phyloP scores from a whole-genome alignment of 2,329 filamentous ascomycete species.

The Colletotrichum zoysiae region DNA sequence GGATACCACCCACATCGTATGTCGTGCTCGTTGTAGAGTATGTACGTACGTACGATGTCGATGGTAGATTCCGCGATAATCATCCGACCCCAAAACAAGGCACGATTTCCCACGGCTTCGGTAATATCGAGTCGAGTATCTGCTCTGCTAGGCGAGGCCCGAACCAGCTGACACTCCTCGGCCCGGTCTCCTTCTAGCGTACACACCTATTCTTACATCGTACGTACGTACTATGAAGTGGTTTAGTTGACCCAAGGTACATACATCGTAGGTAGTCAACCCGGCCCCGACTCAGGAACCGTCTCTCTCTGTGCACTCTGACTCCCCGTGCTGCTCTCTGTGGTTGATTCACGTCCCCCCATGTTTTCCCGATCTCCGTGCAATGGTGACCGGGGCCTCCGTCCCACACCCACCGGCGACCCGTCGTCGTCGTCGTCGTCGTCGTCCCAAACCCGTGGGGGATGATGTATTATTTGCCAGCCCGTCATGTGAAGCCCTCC shows the following conservation, averaged over 20 bases:
- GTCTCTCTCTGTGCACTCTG: too few relatives aligned
- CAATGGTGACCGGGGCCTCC: constrained; percentile 10
- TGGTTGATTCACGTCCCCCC: too few relatives aligned
- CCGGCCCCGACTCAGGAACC: too few relatives aligned
- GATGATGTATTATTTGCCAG: background rate
- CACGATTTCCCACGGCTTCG: background rate
- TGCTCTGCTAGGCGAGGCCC: background rate
- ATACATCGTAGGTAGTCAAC: too few relatives aligned
- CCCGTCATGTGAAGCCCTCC: background rate
- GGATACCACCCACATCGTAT: background rate
- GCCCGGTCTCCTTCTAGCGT: too few relatives aligned
- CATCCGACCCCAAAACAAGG: background rate
- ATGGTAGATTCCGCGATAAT: background rate
- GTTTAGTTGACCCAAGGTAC: too few relatives aligned
- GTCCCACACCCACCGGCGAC: constrained; percentile 13
- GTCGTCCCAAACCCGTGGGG: constrained; percentile 12
- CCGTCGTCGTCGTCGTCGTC: background rate
- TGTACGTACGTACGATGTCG: too few relatives aligned
- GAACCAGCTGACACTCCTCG: background rate
- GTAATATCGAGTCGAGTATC: background rate
- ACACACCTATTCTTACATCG: too few relatives aligned
- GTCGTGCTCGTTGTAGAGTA: too few relatives aligned
- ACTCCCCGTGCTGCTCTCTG: constrained; percentile 7
- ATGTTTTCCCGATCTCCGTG: too few relatives aligned
- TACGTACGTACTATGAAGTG: too few relatives aligned